A percentile compares a stretch with the other conserved stretches of the same genome.
Conservation (phyloP, 257 asterid genomes). For the Capsicum chinense region DNA sequence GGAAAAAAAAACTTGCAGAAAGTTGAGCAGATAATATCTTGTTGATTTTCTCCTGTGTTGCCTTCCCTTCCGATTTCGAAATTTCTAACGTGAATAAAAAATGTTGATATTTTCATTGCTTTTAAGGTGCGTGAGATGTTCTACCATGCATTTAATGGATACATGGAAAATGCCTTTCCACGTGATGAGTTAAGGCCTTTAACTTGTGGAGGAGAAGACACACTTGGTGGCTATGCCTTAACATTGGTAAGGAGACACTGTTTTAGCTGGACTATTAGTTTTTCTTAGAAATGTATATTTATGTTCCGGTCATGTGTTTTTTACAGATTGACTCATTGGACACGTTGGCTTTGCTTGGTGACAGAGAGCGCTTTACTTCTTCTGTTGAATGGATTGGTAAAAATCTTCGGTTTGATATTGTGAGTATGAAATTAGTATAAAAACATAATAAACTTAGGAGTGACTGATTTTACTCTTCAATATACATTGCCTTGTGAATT, state of each 20-base stretch:
- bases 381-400: constrained; percentile 99
- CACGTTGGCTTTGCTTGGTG: constrained; percentile 96
- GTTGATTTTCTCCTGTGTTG: neutral
- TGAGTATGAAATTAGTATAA: constrained; percentile 65
- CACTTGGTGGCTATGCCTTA: constrained; percentile 96
- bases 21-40: constrained; percentile 6
- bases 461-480: neutral
- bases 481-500: neutral
- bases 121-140: constrained; percentile 88
- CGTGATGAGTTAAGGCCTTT: constrained; percentile 90
- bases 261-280: constrained; percentile 10
- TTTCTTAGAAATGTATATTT: constrained; percentile 21
- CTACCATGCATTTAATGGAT: constrained; percentile 94
- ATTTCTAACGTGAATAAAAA: neutral
- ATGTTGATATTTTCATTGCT: constrained; percentile 19
- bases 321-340: constrained; percentile 90
- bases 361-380: constrained; percentile 68
- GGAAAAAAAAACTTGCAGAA: neutral
- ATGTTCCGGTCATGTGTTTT: constrained; percentile 28
- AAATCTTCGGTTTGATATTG: constrained; percentile 97
- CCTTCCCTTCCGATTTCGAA: neutral
- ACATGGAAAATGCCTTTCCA: constrained; percentile 93
- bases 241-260: constrained; percentile 67
- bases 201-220: constrained; percentile 96
- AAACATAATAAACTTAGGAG: constrained; percentile 11